These are phyloP conservation scores for Backusella liffmaniae DNA, from an alignment of 192 early-diverging fungal genomes.

Conservation along the genomic window DNA sequence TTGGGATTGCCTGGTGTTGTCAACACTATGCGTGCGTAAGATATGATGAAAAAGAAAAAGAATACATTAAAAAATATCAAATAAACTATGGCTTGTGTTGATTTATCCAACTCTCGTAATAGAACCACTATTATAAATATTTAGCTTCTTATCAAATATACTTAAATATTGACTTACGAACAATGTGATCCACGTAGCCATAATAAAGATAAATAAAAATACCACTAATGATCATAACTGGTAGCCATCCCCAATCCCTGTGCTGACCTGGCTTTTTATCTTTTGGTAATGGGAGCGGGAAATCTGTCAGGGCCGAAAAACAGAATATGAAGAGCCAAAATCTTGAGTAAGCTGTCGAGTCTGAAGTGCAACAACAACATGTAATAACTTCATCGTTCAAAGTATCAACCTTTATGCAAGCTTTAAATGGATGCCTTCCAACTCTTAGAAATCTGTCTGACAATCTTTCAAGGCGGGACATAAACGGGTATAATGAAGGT, in stretches of 20 bases:
- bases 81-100: conserved; percentile 32
- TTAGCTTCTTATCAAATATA: not conserved
- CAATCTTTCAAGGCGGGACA: not conserved
- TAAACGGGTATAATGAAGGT: not conserved
- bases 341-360: conserved; percentile 12
- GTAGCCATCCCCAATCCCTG: conserved; percentile 30
- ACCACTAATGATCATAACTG: conserved; percentile 18
- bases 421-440: not conserved
- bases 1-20: conserved; percentile 44
- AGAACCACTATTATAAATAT: conserved; percentile 16
- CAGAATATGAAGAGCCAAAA: conserved; percentile 23
- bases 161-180: conserved; percentile 14
- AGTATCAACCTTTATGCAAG: not conserved
- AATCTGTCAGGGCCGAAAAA: conserved; percentile 24
- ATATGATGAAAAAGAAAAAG: conserved; percentile 37
- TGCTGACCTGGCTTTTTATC: conserved; percentile 24
- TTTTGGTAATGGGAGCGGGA: conserved; percentile 22
- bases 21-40: conserved; percentile 43
- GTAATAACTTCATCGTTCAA: not conserved
- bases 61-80: conserved; percentile 34
- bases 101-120: not conserved
- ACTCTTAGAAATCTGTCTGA: not conserved
- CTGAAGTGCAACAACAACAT: not conserved
- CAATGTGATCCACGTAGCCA: conserved; percentile 20
- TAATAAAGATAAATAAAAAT: conserved; percentile 25